Percentiles rank a stretch among this genome's conserved stretches.
These are phyloP conservation scores for Kwoniella botswanensis DNA, from an alignment of 768 basidiomycete species.

Conservation along the genomic window DNA sequence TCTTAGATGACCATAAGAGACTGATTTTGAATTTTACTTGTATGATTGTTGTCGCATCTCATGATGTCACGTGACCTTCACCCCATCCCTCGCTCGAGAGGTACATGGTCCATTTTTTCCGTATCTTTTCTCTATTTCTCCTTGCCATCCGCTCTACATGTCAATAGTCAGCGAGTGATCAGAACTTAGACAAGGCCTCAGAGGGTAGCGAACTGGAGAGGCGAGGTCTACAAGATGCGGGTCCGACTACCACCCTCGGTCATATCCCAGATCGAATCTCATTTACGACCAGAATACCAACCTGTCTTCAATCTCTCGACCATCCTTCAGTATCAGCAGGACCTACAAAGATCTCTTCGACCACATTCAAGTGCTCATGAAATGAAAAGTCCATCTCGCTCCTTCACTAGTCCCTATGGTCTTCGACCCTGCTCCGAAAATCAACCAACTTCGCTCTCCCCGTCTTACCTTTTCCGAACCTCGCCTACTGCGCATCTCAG, in stretches of 20 bases:
- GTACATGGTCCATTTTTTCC: neutral
- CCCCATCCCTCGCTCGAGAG: neutral
- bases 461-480: conserved; percentile 8
- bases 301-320: conserved; percentile 16
- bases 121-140: neutral
- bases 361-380: neutral
- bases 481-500: conserved; percentile 1
- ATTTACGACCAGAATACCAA: conserved; percentile 12
- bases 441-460: conserved; percentile 1
- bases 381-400: neutral
- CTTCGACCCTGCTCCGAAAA: neutral
- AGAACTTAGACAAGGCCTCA: neutral
- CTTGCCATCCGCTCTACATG: too few species aligned
- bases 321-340: neutral
- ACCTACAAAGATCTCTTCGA: neutral
- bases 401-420: neutral
- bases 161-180: too few species aligned
- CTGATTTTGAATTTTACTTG: neutral
- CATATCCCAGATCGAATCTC: conserved; percentile 29
- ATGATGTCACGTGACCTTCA: neutral
- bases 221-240: conserved; percentile 3
- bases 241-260: conserved; percentile 23
- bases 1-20: neutral
- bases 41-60: neutral
- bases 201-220: neutral